phyloP scores from a whole-genome alignment of 2,329 filamentous ascomycete species.

The Calonectria hongkongensis region DNA sequence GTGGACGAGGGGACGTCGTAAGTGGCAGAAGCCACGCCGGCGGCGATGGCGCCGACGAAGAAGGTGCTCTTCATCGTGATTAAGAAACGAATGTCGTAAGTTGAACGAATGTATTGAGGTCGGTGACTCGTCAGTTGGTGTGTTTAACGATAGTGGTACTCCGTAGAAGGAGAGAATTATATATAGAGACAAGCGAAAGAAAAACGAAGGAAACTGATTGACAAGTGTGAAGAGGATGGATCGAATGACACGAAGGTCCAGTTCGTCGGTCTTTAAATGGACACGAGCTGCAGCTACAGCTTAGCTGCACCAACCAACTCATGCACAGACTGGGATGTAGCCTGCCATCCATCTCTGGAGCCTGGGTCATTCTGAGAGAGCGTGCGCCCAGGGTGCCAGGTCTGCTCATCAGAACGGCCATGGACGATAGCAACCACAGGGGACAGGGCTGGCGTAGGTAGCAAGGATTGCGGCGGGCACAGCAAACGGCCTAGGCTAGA shows the following conservation, averaged over 20 bases:
- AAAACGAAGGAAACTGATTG: constrained; percentile 8
- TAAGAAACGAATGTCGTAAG: constrained; percentile 48
- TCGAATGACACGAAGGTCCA: constrained; percentile 42
- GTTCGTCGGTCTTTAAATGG: constrained; percentile 50
- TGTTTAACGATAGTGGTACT: constrained; percentile 48
- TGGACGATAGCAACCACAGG: constrained; percentile 38
- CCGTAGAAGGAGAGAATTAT: constrained; percentile 43
- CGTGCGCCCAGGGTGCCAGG: constrained; percentile 23
- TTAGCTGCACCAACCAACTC: constrained; percentile 25
- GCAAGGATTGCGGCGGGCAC: not conserved
- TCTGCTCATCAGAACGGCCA: constrained; percentile 13
- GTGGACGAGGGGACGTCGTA: constrained; percentile 53
- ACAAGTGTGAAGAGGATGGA: constrained; percentile 46
- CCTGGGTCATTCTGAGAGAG: constrained; percentile 10
- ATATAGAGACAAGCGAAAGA: constrained; percentile 35
- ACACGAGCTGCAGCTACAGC: constrained; percentile 30
- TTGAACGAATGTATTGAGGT: constrained; percentile 55
- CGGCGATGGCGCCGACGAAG: constrained; percentile 58
- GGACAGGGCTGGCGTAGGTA: not conserved
- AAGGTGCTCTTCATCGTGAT: constrained; percentile 59
- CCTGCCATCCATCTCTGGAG: constrained; percentile 30
- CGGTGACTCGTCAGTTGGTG: constrained; percentile 42
- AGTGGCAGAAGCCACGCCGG: constrained; percentile 57
- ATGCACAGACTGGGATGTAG: constrained; percentile 17
- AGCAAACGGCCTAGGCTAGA: constrained; percentile 20